Percentiles rank a stretch among this genome's conserved stretches.
Evolutionary conservation across 73 alveolate genomes (phyloP).

Genomic region (Paraurostyla sp.): DNA sequence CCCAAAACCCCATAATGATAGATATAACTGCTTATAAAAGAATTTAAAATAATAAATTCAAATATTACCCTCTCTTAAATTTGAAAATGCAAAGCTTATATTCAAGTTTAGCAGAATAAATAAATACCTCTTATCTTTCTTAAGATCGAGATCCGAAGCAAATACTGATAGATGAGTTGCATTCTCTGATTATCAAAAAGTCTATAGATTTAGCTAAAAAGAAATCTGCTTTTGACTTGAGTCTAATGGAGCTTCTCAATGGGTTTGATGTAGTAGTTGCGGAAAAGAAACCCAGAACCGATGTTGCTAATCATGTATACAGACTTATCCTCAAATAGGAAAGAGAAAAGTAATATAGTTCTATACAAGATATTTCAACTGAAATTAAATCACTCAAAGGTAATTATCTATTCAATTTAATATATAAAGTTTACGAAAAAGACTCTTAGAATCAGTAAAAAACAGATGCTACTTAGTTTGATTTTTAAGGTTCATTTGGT

Average conservation of each 20-base stretch:
- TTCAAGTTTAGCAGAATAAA: neutral
- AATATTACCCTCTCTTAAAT: neutral
- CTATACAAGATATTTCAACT: conserved; percentile 9
- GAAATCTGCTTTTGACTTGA: neutral
- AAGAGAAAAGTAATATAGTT: conserved; percentile 1
- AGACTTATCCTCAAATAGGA: conserved; percentile 43
- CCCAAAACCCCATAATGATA: neutral
- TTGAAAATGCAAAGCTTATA: conserved; percentile 18
- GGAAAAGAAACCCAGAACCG: conserved; percentile 42
- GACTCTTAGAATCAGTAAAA: neutral
- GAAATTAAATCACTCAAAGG: conserved; percentile 10
- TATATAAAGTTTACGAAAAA: no score
- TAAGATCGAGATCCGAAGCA: neutral
- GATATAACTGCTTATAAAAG: neutral
- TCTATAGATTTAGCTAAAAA: neutral
- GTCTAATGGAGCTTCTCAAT: conserved; percentile 36
- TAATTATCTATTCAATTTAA: no score
- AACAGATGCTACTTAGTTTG: neutral
- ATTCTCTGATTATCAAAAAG: neutral
- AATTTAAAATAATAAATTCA: neutral
- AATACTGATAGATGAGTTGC: neutral
- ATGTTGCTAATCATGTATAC: conserved; percentile 34
- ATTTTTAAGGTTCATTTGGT: conserved; percentile 48
- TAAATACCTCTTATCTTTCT: neutral
- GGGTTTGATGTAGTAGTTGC: conserved; percentile 51